Evolutionary conservation across 2,329 filamentous ascomycete genomes (phyloP), one percentile per base, ranked within the genome.

Genomic region (Paecilomyces formosus): DNA sequence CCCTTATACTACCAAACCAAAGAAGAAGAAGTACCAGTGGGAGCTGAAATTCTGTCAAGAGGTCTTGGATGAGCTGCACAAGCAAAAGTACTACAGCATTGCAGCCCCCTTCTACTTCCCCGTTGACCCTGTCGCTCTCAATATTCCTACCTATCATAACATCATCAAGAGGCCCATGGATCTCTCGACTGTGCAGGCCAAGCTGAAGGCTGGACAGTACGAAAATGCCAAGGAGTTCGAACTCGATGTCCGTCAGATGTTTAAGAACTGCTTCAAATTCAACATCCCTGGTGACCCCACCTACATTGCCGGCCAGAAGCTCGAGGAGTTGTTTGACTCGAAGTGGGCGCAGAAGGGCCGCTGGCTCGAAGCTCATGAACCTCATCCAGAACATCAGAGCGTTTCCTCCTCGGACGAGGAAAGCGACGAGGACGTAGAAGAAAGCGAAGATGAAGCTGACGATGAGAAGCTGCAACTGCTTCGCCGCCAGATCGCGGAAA

Each of bases 131-230:
- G 92, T 97, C 35, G 93, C 92, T 0, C 79, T 97, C 57, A 92
- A 93, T 71, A 97, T 97, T 60, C 94, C 94, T 0, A 88, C 88
- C 24, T 99, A 99, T 72, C 90, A 94, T 72, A 91, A 88, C 68
- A 81, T 97, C 61, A 92, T 99, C 77, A 97, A 96, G 80, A 91
- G 92, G 71, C 94, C 94, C 0, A 99, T 97, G 93, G 93, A 99
- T 72, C 80, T 97, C 55, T 81, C 83, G 15, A 96, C 90, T n/a
- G 88, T 96, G 69, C 81, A 84, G 35, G 81, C 82, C 50, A 95
- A 95, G 74, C 81, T 97, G 49, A 85, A 88, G 65, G 80, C 81
- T 12, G 91, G 92, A 26, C 85, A 91, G 58, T 97, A 97, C 69
- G 83, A 85, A 64, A 90, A 82, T 58, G 82, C 90, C 0, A 92